Percentiles rank a stretch among this genome's conserved stretches.
These are phyloP conservation scores for Cocos nucifera DNA, from an alignment of 176 grass and related monocot genomes.

Conservation along the genomic window DNA sequence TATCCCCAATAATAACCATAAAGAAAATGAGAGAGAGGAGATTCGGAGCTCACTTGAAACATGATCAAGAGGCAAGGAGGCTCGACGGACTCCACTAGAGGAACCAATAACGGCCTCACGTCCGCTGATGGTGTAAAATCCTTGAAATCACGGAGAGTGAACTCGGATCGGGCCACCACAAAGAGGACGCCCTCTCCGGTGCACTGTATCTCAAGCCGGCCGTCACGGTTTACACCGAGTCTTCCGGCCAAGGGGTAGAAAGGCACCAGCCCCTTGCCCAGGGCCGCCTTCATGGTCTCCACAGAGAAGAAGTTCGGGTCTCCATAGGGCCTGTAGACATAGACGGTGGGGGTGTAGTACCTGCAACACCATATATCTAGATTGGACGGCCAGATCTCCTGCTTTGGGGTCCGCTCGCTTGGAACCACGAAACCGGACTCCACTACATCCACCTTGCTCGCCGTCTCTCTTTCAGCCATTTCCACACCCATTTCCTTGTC, in stretches of 20 bases:
- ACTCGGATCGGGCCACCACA: slow-evolving; percentile 32
- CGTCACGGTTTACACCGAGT: slow-evolving; percentile 7
- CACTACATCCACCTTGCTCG: slow-evolving; percentile 30
- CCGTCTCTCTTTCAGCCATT: not conserved
- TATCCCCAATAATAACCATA: too few species aligned
- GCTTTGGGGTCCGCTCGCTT: slow-evolving; percentile 40
- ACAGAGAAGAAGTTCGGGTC: slow-evolving; percentile 26
- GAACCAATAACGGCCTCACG: slow-evolving; percentile 40
- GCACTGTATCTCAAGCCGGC: slow-evolving; percentile 49
- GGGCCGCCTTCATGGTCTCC: slow-evolving; percentile 37
- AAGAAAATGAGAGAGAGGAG: too few species aligned
- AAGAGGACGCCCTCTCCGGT: slow-evolving; percentile 54
- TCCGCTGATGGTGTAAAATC: slow-evolving; percentile 49
- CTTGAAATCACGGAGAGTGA: slow-evolving; percentile 28
- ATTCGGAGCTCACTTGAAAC: too few species aligned
- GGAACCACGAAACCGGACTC: slow-evolving; percentile 50
- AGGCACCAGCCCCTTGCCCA: slow-evolving; percentile 40
- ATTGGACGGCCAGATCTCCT: slow-evolving; percentile 46
- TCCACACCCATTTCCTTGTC: not conserved
- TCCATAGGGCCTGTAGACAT: slow-evolving; percentile 34
- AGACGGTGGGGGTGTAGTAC: slow-evolving; percentile 49
- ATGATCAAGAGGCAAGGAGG: slow-evolving; percentile 46
- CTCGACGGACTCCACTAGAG: slow-evolving; percentile 30
- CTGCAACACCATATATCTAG: slow-evolving; percentile 45
- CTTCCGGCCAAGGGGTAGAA: slow-evolving; percentile 69